phyloP scores from a whole-genome alignment of 176 grass and related monocot genomes.

The Puya raimondii region DNA sequence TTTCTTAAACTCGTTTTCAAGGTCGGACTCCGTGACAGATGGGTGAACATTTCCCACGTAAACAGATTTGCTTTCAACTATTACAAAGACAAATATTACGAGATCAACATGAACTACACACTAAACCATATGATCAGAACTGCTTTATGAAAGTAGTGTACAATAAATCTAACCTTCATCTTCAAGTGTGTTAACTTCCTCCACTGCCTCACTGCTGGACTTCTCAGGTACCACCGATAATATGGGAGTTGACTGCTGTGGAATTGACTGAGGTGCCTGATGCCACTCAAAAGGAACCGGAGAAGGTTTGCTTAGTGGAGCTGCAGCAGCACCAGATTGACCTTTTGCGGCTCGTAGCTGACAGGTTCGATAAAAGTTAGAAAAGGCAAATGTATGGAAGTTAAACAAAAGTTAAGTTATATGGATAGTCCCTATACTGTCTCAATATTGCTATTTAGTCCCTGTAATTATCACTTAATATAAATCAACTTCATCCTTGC shows the following conservation, averaged over 20 bases:
- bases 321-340: conserved; percentile 25
- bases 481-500: too few relatives aligned
- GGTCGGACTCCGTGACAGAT: conserved; percentile 44
- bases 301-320: conserved; percentile 32
- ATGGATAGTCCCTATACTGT: too few relatives aligned
- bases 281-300: conserved; percentile 26
- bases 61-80: conserved; percentile 70
- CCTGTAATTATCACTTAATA: too few relatives aligned
- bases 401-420: background rate
- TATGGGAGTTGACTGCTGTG: conserved; percentile 27
- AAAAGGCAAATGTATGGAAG: background rate
- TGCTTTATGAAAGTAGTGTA: background rate
- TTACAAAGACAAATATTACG: conserved; percentile 15
- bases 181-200: conserved; percentile 44
- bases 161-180: conserved; percentile 60
- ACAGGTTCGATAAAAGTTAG: background rate
- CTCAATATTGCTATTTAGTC: too few relatives aligned
- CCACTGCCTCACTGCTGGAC: conserved; percentile 36
- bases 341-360: conserved; percentile 65
- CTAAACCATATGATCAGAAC: conserved; percentile 8
- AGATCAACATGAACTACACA: conserved; percentile 8
- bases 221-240: conserved; percentile 38
- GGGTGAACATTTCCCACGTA: conserved; percentile 76
- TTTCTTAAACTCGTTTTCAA: conserved; percentile 75
- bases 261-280: conserved; percentile 24